Evolutionary conservation across 768 basidiomycete species (phyloP), one percentile per base, ranked within the genome.

Genomic region (Pleurotus salmoneostramineus): DNA sequence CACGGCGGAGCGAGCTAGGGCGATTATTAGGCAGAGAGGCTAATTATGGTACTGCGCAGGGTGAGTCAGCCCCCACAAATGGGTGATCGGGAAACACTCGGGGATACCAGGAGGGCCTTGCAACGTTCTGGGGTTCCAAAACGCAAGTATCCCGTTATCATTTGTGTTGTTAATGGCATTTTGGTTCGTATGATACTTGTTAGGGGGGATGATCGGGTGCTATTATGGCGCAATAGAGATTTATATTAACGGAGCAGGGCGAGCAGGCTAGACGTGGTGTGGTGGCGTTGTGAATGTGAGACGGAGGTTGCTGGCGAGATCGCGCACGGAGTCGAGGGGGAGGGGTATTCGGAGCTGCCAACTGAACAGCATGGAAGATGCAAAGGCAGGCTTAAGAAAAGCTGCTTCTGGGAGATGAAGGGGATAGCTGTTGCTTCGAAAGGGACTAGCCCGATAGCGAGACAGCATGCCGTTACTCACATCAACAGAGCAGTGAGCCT

Each of bases 381-480:
- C 21, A 54, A 36, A 36, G 37, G 6, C 14, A 14, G 37, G 6
- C 33, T 36, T 11, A 35, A 14, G n/a, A 35, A n/a, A 1, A 40
- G 27, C 15, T 12, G 33, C 33, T 40, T 54, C 21, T 15, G 31
- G 52, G n/a, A 17, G 47, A 54, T 21, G 21, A 35, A 40, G 36
- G 21, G 52, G 21, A 17, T 54, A 14, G 21, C 43, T 6, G 36
- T 49, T 40, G 14, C 37, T 40, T n/a, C n/a, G n/a, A n/a, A n/a
- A 49, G 33, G 47, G 47, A 49, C 52, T 54, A 54, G 52, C 43
- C 37, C 43, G 52, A 54, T 54, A 54, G 52, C 52, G 27, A 54
- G 37, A 51, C 50, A 51, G 50, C 50, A 54, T 54, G 52, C 52
- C 52, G 52, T 54, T n/a, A n/a, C n/a, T n/a, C n/a, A n/a, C n/a